These are phyloP conservation scores for Chaetomium globosum DNA, from an alignment of 2,329 filamentous ascomycete genomes.

Conservation along the genomic window DNA sequence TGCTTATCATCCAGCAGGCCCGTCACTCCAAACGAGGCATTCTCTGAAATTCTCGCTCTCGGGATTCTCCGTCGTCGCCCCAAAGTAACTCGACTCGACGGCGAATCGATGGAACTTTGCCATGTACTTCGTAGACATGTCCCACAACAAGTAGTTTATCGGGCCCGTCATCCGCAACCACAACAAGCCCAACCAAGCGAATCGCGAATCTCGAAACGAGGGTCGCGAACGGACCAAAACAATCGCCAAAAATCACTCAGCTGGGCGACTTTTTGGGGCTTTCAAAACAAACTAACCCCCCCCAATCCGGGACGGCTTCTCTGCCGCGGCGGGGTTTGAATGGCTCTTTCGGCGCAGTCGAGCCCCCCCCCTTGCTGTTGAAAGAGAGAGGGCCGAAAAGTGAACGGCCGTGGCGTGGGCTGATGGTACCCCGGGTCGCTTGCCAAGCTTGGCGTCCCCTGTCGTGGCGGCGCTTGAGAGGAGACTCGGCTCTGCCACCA, in stretches of 20 bases:
- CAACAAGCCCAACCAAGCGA: constrained; percentile 1
- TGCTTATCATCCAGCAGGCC: background rate
- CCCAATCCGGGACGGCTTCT: constrained; percentile 18
- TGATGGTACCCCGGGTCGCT: constrained; percentile 19
- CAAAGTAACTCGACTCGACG: background rate
- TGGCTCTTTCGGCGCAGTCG: constrained; percentile 13
- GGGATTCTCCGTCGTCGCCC: background rate
- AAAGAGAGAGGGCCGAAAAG: constrained; percentile 3
- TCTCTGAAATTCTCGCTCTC: background rate
- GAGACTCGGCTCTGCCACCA: constrained; percentile 24
- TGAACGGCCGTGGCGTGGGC: constrained; percentile 17
- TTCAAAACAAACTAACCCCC: constrained; percentile 14
- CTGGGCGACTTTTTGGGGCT: background rate
- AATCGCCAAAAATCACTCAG: constrained; percentile 14
- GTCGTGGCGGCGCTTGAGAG: constrained; percentile 35
- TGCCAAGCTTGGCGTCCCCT: constrained; percentile 28
- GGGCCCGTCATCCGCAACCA: constrained; percentile 9
- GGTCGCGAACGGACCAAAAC: constrained; percentile 4
- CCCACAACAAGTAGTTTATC: too few species aligned
- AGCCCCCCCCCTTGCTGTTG: background rate
- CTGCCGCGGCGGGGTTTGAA: constrained; percentile 21
- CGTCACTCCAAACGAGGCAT: background rate
- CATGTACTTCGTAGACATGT: too few species aligned
- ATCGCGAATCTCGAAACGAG: background rate
- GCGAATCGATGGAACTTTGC: too few species aligned